Percentiles rank a stretch among this genome's conserved stretches.
phyloP scores from a whole-genome alignment of 768 basidiomycete genomes.

The Tulasnella sp. region DNA sequence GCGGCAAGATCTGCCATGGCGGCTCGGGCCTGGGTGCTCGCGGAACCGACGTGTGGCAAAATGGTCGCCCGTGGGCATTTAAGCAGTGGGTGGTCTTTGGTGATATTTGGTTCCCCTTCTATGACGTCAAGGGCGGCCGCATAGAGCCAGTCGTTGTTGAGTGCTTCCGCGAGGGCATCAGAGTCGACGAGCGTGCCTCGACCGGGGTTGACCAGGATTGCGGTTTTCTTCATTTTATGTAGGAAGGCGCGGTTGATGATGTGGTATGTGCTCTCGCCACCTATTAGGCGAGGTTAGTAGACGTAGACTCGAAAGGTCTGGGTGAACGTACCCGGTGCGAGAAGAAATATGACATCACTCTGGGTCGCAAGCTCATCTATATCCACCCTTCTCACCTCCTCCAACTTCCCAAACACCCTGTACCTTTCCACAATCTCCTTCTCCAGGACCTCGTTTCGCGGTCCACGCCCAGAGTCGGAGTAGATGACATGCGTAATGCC shows the following conservation, averaged over 20 bases:
- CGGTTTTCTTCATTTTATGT: slow-evolving; percentile 69
- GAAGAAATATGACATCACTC: slow-evolving; percentile 75
- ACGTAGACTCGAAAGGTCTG: not conserved
- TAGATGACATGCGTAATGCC: slow-evolving; percentile 68
- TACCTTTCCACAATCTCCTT: slow-evolving; percentile 8
- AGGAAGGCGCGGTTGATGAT: slow-evolving; percentile 62
- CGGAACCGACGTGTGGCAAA: slow-evolving; percentile 85
- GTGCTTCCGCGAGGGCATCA: slow-evolving; percentile 69
- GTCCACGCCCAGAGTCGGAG: slow-evolving; percentile 32
- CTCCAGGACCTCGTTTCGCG: slow-evolving; percentile 16
- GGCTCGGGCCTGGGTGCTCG: slow-evolving; percentile 72
- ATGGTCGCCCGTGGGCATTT: slow-evolving; percentile 69
- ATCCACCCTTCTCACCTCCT: slow-evolving; percentile 41
- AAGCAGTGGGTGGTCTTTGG: slow-evolving; percentile 63
- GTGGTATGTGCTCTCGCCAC: slow-evolving; percentile 41
- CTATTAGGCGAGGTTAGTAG: not conserved
- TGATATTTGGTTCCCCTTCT: slow-evolving; percentile 76
- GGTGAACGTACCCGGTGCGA: slow-evolving; percentile 31
- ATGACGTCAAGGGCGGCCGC: slow-evolving; percentile 91
- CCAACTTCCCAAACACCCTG: slow-evolving; percentile 23
- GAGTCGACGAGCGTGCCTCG: slow-evolving; percentile 85
- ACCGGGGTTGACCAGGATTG: slow-evolving; percentile 72
- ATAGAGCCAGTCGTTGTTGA: slow-evolving; percentile 69
- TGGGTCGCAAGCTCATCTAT: slow-evolving; percentile 57
- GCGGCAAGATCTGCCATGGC: slow-evolving; percentile 72